Percentiles rank a stretch among this genome's conserved stretches.
Conservation (phyloP, 345 rosid species). For the Hypericum androsaemum region DNA sequence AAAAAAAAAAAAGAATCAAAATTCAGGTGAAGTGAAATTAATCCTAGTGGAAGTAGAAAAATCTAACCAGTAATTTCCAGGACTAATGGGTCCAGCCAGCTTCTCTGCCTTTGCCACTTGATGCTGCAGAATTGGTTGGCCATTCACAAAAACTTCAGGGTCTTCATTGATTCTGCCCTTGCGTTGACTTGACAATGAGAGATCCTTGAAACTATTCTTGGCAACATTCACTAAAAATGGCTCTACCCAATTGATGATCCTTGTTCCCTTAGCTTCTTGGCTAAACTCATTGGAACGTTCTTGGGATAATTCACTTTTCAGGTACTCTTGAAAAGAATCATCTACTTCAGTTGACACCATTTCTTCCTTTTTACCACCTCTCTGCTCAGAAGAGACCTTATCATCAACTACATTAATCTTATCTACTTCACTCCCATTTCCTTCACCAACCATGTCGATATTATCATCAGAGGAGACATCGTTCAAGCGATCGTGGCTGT, state of each 20-base stretch:
- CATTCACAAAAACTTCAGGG: constrained; percentile 15
- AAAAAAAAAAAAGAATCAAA: no score
- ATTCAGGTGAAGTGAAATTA: no score
- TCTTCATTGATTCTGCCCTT: background rate
- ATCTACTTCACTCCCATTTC: constrained; percentile 8
- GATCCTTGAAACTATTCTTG: constrained; percentile 13
- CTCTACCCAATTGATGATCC: constrained; percentile 3
- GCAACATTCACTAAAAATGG: constrained; percentile 11
- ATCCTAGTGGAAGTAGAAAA: background rate
- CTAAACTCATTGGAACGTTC: constrained; percentile 4
- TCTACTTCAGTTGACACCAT: constrained; percentile 17
- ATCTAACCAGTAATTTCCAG: constrained; percentile 29
- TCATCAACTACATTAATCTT: background rate
- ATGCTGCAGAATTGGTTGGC: constrained; percentile 14
- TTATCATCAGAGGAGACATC: background rate
- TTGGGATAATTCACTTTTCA: constrained; percentile 5
- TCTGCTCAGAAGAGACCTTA: background rate
- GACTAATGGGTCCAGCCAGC: constrained; percentile 19
- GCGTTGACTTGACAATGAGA: constrained; percentile 9
- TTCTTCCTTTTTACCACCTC: background rate
- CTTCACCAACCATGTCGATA: constrained; percentile 2
- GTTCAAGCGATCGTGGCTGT: background rate
- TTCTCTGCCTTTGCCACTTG: constrained; percentile 17
- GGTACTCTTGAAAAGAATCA: constrained; percentile 10
- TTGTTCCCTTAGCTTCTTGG: constrained; percentile 1